Evolutionary conservation across 2,329 filamentous ascomycete species (phyloP).

Genomic region (Fusarium nodosum): DNA sequence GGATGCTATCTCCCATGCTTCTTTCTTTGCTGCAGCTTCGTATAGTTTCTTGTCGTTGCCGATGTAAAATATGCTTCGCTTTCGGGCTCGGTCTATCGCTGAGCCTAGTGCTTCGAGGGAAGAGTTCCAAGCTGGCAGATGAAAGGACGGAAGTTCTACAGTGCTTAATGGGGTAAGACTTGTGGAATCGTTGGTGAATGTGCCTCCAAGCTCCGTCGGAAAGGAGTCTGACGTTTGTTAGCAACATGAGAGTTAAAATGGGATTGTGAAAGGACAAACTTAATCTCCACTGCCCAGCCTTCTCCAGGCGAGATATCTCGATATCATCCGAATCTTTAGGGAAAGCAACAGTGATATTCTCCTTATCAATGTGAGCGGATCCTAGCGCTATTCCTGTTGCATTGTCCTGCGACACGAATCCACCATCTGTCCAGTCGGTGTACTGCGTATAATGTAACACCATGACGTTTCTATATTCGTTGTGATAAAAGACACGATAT

Average conservation of each 20-base stretch:
- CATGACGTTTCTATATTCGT: background rate
- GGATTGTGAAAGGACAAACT: background rate
- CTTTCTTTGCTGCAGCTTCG: background rate
- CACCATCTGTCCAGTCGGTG: conserved; percentile 10
- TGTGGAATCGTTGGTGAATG: conserved; percentile 7
- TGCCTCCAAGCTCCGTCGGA: background rate
- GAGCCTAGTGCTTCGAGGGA: conserved; percentile 3
- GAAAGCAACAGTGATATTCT: conserved; percentile 11
- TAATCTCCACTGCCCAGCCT: background rate
- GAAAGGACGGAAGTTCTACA: too few species aligned
- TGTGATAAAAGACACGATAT: conserved; percentile 20
- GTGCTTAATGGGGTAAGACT: too few species aligned
- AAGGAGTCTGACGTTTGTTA: conserved; percentile 1
- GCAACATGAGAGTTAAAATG: accelerated
- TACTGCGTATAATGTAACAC: conserved; percentile 5
- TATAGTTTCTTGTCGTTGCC: conserved; percentile 3
- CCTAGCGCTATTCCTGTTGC: conserved; percentile 7
- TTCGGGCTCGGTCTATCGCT: conserved; percentile 5
- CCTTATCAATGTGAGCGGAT: background rate
- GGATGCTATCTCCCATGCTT: conserved; percentile 1
- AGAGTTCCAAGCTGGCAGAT: conserved; percentile 1
- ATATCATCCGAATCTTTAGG: background rate
- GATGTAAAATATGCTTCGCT: conserved; percentile 4
- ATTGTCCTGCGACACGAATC: conserved; percentile 12
- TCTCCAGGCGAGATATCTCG: conserved; percentile 7